Percentiles rank a stretch among this genome's conserved stretches.
These are phyloP conservation scores for Dacryopinax primogenitus DNA, from an alignment of 768 basidiomycete genomes.

Conservation along the genomic window DNA sequence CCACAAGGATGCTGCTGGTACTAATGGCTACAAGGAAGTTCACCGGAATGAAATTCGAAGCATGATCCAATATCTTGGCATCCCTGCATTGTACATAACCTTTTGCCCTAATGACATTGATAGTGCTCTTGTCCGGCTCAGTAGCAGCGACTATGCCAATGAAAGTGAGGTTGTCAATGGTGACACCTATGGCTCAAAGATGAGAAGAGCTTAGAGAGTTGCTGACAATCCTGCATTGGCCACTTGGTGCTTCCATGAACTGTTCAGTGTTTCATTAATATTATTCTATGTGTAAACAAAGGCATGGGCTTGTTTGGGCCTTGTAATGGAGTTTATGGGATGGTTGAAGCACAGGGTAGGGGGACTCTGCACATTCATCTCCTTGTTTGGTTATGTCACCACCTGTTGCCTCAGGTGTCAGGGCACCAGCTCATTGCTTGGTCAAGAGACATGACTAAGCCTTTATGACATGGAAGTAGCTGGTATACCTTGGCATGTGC, in stretches of 20 bases:
- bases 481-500: too few species aligned
- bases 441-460: too few species aligned
- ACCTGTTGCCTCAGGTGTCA: too few species aligned
- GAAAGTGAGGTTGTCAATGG: slow-evolving; percentile 19
- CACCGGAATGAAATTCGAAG: slow-evolving; percentile 32
- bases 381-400: slow-evolving; percentile 33
- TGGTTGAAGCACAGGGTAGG: slow-evolving; percentile 31
- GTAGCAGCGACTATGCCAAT: slow-evolving; percentile 30
- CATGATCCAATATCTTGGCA: slow-evolving; percentile 27
- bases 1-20: slow-evolving; percentile 21
- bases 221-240: slow-evolving; percentile 33
- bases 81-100: slow-evolving; percentile 35
- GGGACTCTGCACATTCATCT: slow-evolving; percentile 35
- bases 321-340: slow-evolving; percentile 31
- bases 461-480: too few species aligned
- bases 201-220: slow-evolving; percentile 27
- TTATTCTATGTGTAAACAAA: slow-evolving; percentile 23
- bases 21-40: slow-evolving; percentile 20
- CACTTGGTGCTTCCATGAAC: slow-evolving; percentile 35
- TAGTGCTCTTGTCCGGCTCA: slow-evolving; percentile 33
- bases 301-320: slow-evolving; percentile 27
- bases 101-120: slow-evolving; percentile 36
- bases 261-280: slow-evolving; percentile 28
- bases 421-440: too few species aligned
- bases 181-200: slow-evolving; percentile 21